Base-by-base conservation (phyloP, 192 early-diverging fungal genomes). In the Entomortierella chlamydospora region DNA sequence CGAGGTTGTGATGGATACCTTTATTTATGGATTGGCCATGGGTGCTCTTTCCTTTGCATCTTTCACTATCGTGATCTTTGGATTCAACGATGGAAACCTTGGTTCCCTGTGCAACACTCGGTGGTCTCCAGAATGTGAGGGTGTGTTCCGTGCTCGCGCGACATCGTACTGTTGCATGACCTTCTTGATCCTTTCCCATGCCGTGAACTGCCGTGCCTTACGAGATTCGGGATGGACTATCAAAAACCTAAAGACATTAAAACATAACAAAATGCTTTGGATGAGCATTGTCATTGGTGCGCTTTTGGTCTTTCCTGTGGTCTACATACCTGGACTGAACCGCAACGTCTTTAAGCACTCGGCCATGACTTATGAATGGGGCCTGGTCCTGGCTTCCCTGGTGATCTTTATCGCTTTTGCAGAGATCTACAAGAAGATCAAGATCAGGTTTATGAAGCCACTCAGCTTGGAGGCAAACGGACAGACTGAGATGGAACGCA, bases 121-220 rank as follows among this genome's bases (percentile, higher is more conserved):
- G 1, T 80, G 56, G 41, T 70, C 69, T 18, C 12, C 0, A 3
- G 7, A 1, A 1, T 94, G 92, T 72, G 83, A 91, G 29, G 58
- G 83, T 25, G 89, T 92, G 10, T 93, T 87, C 85, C 85, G 86
- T 29, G 93, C 92, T 1, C 93, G 93, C 42, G 91, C 87, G 61
- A 85, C 89, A 0, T 70, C 90, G 15, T 95, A 93, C 81, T 85
- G 88, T 11, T 91, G 91, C 1, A 83, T 95, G 70, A 92, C 93
- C 0, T 66, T 91, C 28, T 80, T 90, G 50, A 83, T 94, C 31
- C 85, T 95, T 15, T 72, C 94, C 47, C 93, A 95, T 68, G 90
- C 87, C 13, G 89, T 90, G 72, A 95, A 93, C 69, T 94, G 92
- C 81, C 90, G 93, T 30, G 84, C 90, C 52, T 82, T 89, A 26